These are phyloP conservation scores for Chaetomium fimeti DNA, from an alignment of 495 filamentous ascomycete species.

Conservation along the genomic window DNA sequence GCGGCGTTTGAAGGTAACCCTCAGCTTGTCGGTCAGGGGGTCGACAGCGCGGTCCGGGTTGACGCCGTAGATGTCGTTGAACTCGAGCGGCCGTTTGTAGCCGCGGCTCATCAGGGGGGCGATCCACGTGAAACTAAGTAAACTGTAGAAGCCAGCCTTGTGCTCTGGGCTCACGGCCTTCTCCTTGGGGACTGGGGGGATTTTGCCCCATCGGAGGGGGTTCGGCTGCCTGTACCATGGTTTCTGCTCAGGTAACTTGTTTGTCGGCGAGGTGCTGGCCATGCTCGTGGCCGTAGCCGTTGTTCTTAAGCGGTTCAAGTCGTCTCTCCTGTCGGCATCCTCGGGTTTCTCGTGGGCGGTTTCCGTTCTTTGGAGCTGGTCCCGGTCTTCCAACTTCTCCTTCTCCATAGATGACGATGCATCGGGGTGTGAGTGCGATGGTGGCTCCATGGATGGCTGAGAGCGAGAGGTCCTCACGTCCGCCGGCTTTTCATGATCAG, in stretches of 20 bases:
- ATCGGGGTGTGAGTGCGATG: slow-evolving; percentile 11
- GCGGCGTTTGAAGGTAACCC: slow-evolving; percentile 64
- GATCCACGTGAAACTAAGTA: slow-evolving; percentile 67
- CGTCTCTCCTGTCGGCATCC: slow-evolving; percentile 24
- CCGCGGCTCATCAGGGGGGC: slow-evolving; percentile 68
- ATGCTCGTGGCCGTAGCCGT: slow-evolving; percentile 48
- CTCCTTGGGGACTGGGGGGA: slow-evolving; percentile 60
- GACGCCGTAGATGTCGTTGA: slow-evolving; percentile 82
- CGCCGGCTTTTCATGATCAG: slow-evolving; percentile 13
- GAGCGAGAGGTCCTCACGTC: slow-evolving; percentile 15
- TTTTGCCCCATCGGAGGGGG: slow-evolving; percentile 59
- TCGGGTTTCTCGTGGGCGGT: slow-evolving; percentile 15
- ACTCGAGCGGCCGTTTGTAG: slow-evolving; percentile 79
- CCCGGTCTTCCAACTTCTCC: slow-evolving; percentile 22
- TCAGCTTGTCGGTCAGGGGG: slow-evolving; percentile 60
- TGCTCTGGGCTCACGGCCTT: slow-evolving; percentile 56
- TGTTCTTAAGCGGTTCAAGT: slow-evolving; percentile 46
- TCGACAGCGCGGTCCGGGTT: slow-evolving; percentile 77
- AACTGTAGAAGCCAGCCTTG: slow-evolving; percentile 58
- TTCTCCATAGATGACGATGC: slow-evolving; percentile 12
- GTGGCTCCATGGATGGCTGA: slow-evolving; percentile 8
- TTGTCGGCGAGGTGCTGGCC: slow-evolving; percentile 31
- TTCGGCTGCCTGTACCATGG: slow-evolving; percentile 63
- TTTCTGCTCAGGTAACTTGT: slow-evolving; percentile 41
- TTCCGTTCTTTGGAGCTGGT: slow-evolving; percentile 3